These are phyloP conservation scores for Salix brachista DNA, from an alignment of 345 rosid species.

Conservation along the genomic window DNA sequence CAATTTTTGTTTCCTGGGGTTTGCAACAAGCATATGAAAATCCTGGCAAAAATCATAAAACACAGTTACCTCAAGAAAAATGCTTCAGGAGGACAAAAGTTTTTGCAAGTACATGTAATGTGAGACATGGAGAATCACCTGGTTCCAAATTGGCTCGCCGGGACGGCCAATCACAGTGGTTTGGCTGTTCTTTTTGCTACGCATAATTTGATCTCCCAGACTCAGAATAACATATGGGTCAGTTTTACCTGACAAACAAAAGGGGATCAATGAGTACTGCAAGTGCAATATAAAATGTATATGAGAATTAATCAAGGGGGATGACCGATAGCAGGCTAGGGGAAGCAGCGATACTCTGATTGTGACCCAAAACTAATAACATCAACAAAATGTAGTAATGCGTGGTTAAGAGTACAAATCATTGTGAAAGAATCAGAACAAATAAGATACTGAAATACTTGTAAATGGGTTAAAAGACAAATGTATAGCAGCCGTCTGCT, in stretches of 20 bases:
- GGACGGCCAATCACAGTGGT: slow-evolving; percentile 93
- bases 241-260: slow-evolving; percentile 65
- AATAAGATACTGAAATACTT: neutral
- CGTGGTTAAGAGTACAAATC: neutral
- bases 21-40: slow-evolving; percentile 86
- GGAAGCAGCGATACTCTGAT: neutral
- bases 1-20: slow-evolving; percentile 82
- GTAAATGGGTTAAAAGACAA: neutral
- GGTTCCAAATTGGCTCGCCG: slow-evolving; percentile 98
- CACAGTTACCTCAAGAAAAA: slow-evolving; percentile 1
- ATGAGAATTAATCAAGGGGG: slow-evolving; percentile 10
- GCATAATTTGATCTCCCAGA: slow-evolving; percentile 78
- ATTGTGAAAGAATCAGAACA: neutral
- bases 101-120: slow-evolving; percentile 11
- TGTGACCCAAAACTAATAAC: neutral
- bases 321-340: neutral
- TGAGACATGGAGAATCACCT: slow-evolving; percentile 45
- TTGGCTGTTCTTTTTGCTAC: slow-evolving; percentile 96
- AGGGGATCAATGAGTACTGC: slow-evolving; percentile 3
- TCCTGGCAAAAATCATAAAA: slow-evolving; percentile 54
- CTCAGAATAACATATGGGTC: slow-evolving; percentile 91
- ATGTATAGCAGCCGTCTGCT: neutral
- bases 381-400: neutral
- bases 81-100: neutral
- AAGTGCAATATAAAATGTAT: neutral